Conservation (phyloP, 2,329 filamentous ascomycete genomes). For the Sarocladiaceae sp. region DNA sequence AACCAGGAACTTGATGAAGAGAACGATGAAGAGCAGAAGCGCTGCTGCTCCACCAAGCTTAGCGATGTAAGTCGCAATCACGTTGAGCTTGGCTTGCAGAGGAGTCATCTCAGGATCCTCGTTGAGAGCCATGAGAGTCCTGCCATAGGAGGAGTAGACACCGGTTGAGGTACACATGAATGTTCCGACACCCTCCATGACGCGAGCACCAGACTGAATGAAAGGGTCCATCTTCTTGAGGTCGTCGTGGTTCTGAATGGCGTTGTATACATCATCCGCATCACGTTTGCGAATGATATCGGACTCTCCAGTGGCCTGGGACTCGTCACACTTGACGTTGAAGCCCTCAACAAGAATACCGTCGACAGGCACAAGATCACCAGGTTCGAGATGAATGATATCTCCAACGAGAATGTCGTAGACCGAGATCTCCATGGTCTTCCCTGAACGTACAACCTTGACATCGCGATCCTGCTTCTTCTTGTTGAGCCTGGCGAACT, state of each 20-base stretch:
- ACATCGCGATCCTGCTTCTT: constrained; percentile 72
- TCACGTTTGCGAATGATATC: constrained; percentile 64
- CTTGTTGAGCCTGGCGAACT: constrained; percentile 71
- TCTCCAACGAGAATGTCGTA: constrained; percentile 65
- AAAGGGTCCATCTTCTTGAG: constrained; percentile 73
- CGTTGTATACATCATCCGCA: constrained; percentile 61
- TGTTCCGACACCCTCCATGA: constrained; percentile 71
- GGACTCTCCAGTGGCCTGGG: constrained; percentile 72
- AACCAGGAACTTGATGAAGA: constrained; percentile 80
- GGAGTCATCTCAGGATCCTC: constrained; percentile 71
- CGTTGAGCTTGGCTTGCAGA: constrained; percentile 68
- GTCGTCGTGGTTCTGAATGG: constrained; percentile 59
- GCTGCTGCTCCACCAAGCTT: constrained; percentile 72
- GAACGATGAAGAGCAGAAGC: constrained; percentile 72
- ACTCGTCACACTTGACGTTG: constrained; percentile 71
- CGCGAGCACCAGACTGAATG: constrained; percentile 76
- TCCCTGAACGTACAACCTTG: constrained; percentile 66
- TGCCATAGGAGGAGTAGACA: constrained; percentile 67
- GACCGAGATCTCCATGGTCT: constrained; percentile 61
- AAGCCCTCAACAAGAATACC: constrained; percentile 67
- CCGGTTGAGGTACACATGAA: constrained; percentile 70
- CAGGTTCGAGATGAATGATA: constrained; percentile 65
- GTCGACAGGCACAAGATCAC: constrained; percentile 68
- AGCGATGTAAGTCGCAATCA: constrained; percentile 70
- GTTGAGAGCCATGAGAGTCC: constrained; percentile 67